Conservation (phyloP, 1,139 yeast species). For the Petasospora rhodanensis region DNA sequence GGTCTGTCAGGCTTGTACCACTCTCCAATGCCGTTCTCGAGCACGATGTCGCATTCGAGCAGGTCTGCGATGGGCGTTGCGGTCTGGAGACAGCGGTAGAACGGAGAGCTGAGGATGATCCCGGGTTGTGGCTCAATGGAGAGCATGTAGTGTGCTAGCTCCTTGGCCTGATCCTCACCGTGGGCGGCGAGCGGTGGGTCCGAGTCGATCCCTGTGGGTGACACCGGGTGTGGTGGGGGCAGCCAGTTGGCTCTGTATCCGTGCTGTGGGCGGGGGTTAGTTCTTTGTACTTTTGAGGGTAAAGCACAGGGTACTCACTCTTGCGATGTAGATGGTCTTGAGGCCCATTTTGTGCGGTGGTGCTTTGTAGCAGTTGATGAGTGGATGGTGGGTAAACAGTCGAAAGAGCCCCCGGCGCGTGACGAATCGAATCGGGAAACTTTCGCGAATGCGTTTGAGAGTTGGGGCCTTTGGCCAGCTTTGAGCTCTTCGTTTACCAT, state of each 20-base stretch:
- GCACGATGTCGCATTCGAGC: slow-evolving; percentile 49
- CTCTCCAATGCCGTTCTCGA: slow-evolving; percentile 74
- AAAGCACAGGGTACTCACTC: slow-evolving; percentile 24
- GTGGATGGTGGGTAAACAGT: too few relatives aligned
- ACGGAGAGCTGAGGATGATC: slow-evolving; percentile 72
- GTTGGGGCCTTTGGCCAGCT: too few relatives aligned
- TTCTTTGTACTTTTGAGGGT: not conserved
- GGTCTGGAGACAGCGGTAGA: slow-evolving; percentile 86
- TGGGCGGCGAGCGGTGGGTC: slow-evolving; percentile 79
- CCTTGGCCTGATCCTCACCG: slow-evolving; percentile 76
- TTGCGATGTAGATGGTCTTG: slow-evolving; percentile 36
- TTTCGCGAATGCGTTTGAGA: too few relatives aligned
- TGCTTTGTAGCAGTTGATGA: too few relatives aligned
- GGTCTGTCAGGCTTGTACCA: slow-evolving; percentile 58
- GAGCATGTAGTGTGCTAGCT: slow-evolving; percentile 51
- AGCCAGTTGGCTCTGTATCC: slow-evolving; percentile 83
- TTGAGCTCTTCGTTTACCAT: too few relatives aligned
- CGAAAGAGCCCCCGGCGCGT: too few relatives aligned
- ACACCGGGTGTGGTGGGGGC: slow-evolving; percentile 68
- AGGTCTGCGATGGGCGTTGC: slow-evolving; percentile 59
- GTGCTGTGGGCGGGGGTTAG: slow-evolving; percentile 37
- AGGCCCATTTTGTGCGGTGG: slow-evolving; percentile 19
- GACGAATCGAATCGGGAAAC: too few relatives aligned
- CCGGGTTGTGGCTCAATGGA: slow-evolving; percentile 51
- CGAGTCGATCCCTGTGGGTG: slow-evolving; percentile 77